A percentile compares a stretch with the other conserved stretches of the same genome.
phyloP scores from a whole-genome alignment of 1,139 yeast species.

The Neolecta irregularis region DNA sequence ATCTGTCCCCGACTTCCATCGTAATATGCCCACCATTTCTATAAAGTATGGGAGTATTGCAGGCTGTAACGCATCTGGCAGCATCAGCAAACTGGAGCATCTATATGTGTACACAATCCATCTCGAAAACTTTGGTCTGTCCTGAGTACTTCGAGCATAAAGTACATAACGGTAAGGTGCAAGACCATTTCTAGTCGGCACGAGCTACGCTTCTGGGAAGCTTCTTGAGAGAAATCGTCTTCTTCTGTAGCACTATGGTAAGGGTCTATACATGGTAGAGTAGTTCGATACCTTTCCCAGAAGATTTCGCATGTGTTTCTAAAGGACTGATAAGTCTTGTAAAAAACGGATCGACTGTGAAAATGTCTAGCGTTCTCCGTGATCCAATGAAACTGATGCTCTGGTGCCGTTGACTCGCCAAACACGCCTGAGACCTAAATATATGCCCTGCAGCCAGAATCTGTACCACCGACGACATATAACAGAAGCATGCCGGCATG shows the following conservation, averaged over 20 bases:
- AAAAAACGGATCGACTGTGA: constrained; percentile 17
- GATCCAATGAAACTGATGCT: constrained; percentile 30
- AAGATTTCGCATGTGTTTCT: not conserved
- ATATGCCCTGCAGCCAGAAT: constrained; percentile 16
- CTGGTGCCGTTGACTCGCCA: constrained; percentile 21
- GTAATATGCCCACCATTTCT: constrained; percentile 47
- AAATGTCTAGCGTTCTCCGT: constrained; percentile 20
- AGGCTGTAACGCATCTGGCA: constrained; percentile 24
- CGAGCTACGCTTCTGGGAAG: constrained; percentile 2
- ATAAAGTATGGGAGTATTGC: constrained; percentile 33
- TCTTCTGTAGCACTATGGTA: constrained; percentile 15
- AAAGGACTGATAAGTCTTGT: constrained; percentile 17
- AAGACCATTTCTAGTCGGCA: constrained; percentile 25
- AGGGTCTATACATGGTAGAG: not conserved
- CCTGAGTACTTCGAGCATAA: constrained; percentile 29
- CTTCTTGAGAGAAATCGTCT: constrained; percentile 7
- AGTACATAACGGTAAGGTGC: constrained; percentile 40
- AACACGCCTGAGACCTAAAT: constrained; percentile 26
- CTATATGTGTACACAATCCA: constrained; percentile 6
- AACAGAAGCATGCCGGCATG: constrained; percentile 1
- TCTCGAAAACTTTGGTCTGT: constrained; percentile 18
- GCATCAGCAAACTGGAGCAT: not conserved
- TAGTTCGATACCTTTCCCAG: not conserved
- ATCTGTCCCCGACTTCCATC: constrained; percentile 32
- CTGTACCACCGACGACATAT: constrained; percentile 5